A percentile compares a stretch with the other conserved stretches of the same genome.
Evolutionary conservation across 768 basidiomycete genomes (phyloP).

Genomic region (Pulveroboletus sp.): DNA sequence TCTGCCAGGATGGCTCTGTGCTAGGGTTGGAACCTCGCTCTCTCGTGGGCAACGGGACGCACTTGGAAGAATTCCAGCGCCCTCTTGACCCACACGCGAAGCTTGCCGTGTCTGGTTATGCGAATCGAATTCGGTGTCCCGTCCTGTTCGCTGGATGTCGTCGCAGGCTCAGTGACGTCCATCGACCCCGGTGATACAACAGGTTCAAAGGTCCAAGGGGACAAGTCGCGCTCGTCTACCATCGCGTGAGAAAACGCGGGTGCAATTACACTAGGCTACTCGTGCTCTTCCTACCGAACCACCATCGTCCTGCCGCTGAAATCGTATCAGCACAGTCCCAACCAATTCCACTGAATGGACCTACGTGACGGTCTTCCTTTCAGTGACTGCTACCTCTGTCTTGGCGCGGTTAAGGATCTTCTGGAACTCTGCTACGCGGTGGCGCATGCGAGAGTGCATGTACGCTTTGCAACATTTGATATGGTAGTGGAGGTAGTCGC

Average conservation of each 20-base stretch:
- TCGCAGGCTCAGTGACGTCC: slow-evolving; percentile 10
- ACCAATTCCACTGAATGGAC: slow-evolving; percentile 7
- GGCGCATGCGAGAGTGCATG: slow-evolving; percentile 96
- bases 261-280: not conserved
- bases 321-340: slow-evolving; percentile 7
- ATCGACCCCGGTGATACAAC: slow-evolving; percentile 3
- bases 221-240: not conserved
- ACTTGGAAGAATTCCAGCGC: slow-evolving; percentile 54
- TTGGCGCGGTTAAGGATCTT: slow-evolving; percentile 95
- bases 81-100: slow-evolving; percentile 47
- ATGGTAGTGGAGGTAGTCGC: slow-evolving; percentile 99
- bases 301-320: slow-evolving; percentile 54
- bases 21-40: slow-evolving; percentile 5
- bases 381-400: slow-evolving; percentile 76
- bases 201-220: not conserved
- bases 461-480: slow-evolving; percentile 99
- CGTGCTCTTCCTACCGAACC: slow-evolving; percentile 36
- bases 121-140: slow-evolving; percentile 36
- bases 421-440: slow-evolving; percentile 92
- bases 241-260: slow-evolving; percentile 19
- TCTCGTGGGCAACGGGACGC: slow-evolving; percentile 13
- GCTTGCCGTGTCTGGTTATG: slow-evolving; percentile 53
- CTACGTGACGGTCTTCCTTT: slow-evolving; percentile 89
- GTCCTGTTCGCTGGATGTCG: slow-evolving; percentile 3
- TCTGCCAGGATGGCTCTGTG: slow-evolving; percentile 43